Conservation (phyloP, 768 basidiomycete genomes). For the Mycena pura region DNA sequence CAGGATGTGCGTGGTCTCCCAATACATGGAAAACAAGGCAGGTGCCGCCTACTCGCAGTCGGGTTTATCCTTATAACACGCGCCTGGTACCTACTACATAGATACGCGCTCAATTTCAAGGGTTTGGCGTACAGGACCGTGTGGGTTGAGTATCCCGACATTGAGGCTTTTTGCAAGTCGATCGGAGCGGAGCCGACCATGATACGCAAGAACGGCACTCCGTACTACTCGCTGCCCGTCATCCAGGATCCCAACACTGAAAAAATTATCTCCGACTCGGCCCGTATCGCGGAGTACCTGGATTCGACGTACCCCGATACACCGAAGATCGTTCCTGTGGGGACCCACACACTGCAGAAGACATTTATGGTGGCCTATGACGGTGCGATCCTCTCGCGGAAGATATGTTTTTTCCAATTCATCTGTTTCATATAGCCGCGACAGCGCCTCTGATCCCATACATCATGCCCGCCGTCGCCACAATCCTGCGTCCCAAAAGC, state of each 20-base stretch:
- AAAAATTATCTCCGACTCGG: constrained; percentile 44
- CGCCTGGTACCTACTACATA: background rate
- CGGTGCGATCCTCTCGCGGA: background rate
- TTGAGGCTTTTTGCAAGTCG: constrained; percentile 38
- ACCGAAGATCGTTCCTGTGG: constrained; percentile 39
- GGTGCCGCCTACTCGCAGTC: background rate
- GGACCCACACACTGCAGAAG: constrained; percentile 32
- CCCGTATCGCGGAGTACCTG: constrained; percentile 52
- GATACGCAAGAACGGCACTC: constrained; percentile 34
- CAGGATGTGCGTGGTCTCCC: constrained; percentile 43
- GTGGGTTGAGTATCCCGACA: constrained; percentile 59
- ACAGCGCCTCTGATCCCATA: background rate
- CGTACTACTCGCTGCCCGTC: constrained; percentile 50
- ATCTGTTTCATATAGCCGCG: too few relatives aligned
- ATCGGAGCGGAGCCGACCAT: constrained; percentile 39
- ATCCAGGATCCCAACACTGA: constrained; percentile 52
- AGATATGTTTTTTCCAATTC: background rate
- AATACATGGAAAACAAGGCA: constrained; percentile 48
- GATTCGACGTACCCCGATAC: constrained; percentile 52
- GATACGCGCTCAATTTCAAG: constrained; percentile 41
- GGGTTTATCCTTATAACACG: constrained; percentile 26
- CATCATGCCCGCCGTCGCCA: constrained; percentile 13
- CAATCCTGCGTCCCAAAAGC: constrained; percentile 34
- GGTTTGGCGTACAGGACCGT: constrained; percentile 47
- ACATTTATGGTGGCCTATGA: constrained; percentile 21